Evolutionary conservation across 305 asterid genomes (phyloP).

Genomic region (Fraxinus platypoda): DNA sequence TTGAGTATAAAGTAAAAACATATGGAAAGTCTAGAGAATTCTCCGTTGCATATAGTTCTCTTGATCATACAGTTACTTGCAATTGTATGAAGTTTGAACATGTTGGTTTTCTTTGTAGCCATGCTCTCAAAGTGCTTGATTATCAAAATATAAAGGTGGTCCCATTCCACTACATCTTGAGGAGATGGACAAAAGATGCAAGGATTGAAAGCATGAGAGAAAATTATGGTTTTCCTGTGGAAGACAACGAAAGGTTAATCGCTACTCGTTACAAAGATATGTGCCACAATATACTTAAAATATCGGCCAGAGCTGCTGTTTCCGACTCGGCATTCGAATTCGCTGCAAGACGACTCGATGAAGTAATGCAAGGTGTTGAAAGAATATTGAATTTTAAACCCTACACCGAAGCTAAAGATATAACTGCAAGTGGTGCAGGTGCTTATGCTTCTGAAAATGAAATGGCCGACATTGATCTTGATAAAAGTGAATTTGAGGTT

Average conservation of each 20-base stretch:
- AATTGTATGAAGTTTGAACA: slow-evolving; percentile 69
- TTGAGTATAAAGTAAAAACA: slow-evolving; percentile 54
- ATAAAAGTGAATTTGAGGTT: slow-evolving; percentile 41
- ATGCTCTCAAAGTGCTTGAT: slow-evolving; percentile 61
- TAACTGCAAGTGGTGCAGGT: neutral
- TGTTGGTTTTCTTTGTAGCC: slow-evolving; percentile 57
- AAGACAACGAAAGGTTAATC: slow-evolving; percentile 40
- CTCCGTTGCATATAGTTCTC: slow-evolving; percentile 43
- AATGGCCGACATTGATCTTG: slow-evolving; percentile 35
- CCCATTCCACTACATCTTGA: slow-evolving; percentile 52
- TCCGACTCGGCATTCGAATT: slow-evolving; percentile 58
- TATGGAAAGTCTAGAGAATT: slow-evolving; percentile 52
- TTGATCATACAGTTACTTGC: slow-evolving; percentile 54
- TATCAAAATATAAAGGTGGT: slow-evolving; percentile 58
- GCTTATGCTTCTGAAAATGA: slow-evolving; percentile 36
- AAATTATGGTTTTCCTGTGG: slow-evolving; percentile 29
- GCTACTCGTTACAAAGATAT: slow-evolving; percentile 58
- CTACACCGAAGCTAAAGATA: slow-evolving; percentile 33
- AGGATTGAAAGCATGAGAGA: slow-evolving; percentile 39
- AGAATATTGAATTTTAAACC: slow-evolving; percentile 48
- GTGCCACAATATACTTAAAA: slow-evolving; percentile 45
- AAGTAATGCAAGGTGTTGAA: slow-evolving; percentile 56
- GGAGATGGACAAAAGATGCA: slow-evolving; percentile 64
- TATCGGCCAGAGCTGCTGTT: slow-evolving; percentile 61
- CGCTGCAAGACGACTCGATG: slow-evolving; percentile 56